Percentiles rank a stretch among this genome's conserved stretches.
Conservation (phyloP, 179 eudicot genomes). For the Silene noctiflora region DNA sequence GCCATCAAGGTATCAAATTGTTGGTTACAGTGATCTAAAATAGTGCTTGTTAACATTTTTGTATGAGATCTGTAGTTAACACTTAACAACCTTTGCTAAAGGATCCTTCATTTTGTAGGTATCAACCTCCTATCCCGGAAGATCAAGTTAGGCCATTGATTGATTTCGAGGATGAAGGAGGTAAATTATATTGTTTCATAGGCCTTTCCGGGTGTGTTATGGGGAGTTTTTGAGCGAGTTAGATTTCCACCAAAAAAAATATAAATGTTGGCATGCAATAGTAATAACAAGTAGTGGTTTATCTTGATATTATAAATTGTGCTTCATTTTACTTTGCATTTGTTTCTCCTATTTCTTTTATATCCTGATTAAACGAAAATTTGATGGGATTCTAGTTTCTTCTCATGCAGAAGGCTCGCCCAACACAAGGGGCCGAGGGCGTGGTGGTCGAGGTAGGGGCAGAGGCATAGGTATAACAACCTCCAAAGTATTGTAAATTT, state of each 20-base stretch:
- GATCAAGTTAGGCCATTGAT: conserved; percentile 52
- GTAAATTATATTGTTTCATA: conserved; percentile 15
- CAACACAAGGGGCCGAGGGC: conserved; percentile 41
- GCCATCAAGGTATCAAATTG: neutral
- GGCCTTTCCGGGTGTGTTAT: neutral
- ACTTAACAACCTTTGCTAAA: neutral
- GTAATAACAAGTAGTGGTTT: no score
- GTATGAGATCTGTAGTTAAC: no score
- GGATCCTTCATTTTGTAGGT: conserved; percentile 31
- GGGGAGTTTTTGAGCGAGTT: no score
- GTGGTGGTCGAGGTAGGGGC: conserved; percentile 53
- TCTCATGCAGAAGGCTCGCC: conserved; percentile 42
- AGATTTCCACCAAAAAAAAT: no score
- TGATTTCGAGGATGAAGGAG: conserved; percentile 47
- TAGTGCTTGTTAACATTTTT: no score
- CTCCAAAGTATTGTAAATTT: neutral
- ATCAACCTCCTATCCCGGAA: conserved; percentile 55
- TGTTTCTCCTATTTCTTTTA: neutral
- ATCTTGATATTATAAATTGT: no score
- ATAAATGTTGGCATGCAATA: no score
- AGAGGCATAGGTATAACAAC: conserved; percentile 31
- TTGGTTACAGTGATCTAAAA: no score
- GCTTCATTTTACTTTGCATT: neutral
- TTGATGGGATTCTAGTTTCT: neutral
- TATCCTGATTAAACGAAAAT: neutral